Evolutionary conservation across 768 basidiomycete genomes (phyloP), one percentile per base, ranked within the genome.

Genomic region (Favolaschia claudopus): DNA sequence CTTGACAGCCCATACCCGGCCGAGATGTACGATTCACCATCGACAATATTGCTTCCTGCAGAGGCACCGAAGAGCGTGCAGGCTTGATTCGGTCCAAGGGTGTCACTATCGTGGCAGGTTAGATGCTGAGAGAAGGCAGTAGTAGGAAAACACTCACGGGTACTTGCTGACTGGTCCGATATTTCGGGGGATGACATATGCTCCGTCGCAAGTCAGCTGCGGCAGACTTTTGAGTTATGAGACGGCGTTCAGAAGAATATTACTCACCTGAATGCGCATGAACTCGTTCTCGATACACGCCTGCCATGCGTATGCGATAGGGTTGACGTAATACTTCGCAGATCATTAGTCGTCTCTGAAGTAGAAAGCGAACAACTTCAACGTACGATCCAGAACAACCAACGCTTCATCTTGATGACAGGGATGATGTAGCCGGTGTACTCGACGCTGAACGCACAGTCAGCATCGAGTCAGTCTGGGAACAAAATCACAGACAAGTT

Each of bases 201-300:
- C 75, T 19, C 90, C 91, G 65, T 89, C 86, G 65, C 91, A 93
- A 10, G 75, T 76, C 40, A 92, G 68, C 82, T 88, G 36, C 55
- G 66, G 58, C 15, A 36, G 6, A 52, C 36, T 24, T 17, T 57
- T 44, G 55, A 39, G 58, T 52, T 57, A 56, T 34, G 20, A 52
- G 7, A 25, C 29, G n/a, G 15, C n/a, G n/a, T n/a, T 19, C 58
- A 54, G 33, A 13, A 56, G 32, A 27, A 55, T 24, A 37, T 22
- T n/a, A 71, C 78, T 64, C 68, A 89, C 89, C 19, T 82, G 71
- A 32, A 87, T 85, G 17, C 85, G 84, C 78, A 80, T 84, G 73
- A 95, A 94, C 71, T 96, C 94, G 71, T 95, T 95, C 73, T 90
- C 87, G 87, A 96, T 90, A 33, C 83, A 77, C 3, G 85, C 87